phyloP scores from a whole-genome alignment of 768 basidiomycete genomes.

The Chalciporus piperatus region DNA sequence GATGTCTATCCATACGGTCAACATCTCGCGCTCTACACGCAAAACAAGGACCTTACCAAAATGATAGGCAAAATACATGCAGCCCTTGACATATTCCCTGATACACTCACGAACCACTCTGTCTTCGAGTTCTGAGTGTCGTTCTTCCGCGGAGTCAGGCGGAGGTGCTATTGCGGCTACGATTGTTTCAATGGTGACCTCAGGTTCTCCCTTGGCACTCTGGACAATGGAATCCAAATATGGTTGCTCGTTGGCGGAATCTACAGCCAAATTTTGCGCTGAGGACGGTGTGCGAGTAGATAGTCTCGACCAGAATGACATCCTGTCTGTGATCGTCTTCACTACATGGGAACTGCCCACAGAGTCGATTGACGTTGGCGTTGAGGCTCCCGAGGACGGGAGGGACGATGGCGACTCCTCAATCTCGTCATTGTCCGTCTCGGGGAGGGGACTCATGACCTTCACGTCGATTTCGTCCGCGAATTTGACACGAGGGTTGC shows the following conservation, averaged over 20 bases:
- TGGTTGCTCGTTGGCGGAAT: constrained; percentile 16
- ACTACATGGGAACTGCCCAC: constrained; percentile 50
- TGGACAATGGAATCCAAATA: constrained; percentile 42
- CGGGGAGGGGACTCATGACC: constrained; percentile 38
- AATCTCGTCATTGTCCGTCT: not conserved
- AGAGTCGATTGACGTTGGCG: constrained; percentile 47
- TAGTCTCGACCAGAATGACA: constrained; percentile 74
- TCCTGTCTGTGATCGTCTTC: constrained; percentile 58
- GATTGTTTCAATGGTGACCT: constrained; percentile 54
- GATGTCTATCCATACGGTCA: constrained; percentile 49
- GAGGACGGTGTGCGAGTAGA: constrained; percentile 43
- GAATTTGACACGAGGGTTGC: constrained; percentile 51
- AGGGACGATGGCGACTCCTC: constrained; percentile 14
- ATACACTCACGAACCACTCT: constrained; percentile 81
- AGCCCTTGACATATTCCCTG: constrained; percentile 74
- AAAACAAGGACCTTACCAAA: constrained; percentile 55
- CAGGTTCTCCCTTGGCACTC: constrained; percentile 45
- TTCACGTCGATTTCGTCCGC: constrained; percentile 45
- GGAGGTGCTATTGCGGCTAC: constrained; percentile 59
- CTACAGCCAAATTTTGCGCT: constrained; percentile 9
- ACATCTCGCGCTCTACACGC: not conserved
- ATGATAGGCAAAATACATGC: constrained; percentile 87
- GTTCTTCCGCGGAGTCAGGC: constrained; percentile 62
- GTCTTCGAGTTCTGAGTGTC: constrained; percentile 71
- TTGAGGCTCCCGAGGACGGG: constrained; percentile 51